Base-by-base conservation (phyloP, 164 flowering plant genomes). In the Vitis riparia region DNA sequence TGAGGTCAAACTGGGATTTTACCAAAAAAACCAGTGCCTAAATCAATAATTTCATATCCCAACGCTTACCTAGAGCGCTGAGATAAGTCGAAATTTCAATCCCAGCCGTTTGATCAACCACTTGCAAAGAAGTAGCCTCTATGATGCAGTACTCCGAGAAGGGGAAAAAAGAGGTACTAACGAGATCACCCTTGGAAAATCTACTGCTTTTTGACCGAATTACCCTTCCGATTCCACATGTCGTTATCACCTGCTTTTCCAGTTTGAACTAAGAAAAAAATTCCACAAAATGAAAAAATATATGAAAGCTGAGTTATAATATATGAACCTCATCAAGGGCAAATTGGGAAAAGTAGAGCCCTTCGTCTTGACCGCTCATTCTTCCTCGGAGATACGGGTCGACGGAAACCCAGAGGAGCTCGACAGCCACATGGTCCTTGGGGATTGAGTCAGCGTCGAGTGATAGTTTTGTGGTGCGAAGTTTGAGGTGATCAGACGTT, bases 61-160 rank as follows among this genome's bases (percentile, higher is more conserved):
- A 37, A 37, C 44, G 5, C 44, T 69, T 80, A 85, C 88, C 88
- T 2, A 80, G 74, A 55, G 68, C 49, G 29, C 76, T 68, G 16
- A 85, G 81, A 66, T 82, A 82, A 1, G 79, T 78, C 1, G 66
- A 73, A 10, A 78, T 37, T 7, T 79, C 59, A 65, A 85, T 62
- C 10, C 77, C 76, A 23, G 62, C 49, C 4, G 62, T 51, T 17
- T 74, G 66, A 77, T 85, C 80, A 23, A 85, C 19, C 67, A 37
- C 7, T 37, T 6, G 44, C 44, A 81, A 67, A 30, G 61, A 48
- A 68, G 65, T 49, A 2, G 72, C 10, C 2, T 73, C 71, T n/a
- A 62, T 58, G 13, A 32, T 55, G 12, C 62, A 73, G 47, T 77
- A 82, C 58, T 85, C 86, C 0, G 88, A 77, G 7, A 80, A 70